Evolutionary conservation across 345 rosid species (phyloP).

Genomic region (Luvunga scandens): DNA sequence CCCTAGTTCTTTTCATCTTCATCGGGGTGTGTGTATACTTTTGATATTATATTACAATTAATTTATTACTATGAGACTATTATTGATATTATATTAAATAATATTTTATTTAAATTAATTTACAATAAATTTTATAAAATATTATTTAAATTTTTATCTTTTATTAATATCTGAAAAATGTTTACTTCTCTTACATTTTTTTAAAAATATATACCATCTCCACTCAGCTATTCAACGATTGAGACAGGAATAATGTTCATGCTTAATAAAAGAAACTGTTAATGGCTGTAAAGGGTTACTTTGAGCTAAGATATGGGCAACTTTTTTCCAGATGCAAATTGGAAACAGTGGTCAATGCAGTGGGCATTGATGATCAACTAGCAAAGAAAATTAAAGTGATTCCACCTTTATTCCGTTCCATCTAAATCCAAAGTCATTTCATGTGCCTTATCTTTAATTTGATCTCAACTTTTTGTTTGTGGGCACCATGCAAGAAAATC

Average conservation of each 20-base stretch:
- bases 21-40: too few species aligned
- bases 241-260: too few species aligned
- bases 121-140: too few species aligned
- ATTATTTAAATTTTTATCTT: rapidly evolving
- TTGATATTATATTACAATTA: too few species aligned
- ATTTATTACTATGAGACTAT: too few species aligned
- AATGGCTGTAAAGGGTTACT: neutral
- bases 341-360: neutral
- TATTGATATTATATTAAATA: too few species aligned
- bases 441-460: neutral
- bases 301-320: neutral
- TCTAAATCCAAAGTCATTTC: neutral
- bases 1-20: too few species aligned
- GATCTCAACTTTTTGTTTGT: neutral
- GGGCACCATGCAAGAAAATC: neutral
- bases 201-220: too few species aligned
- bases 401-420: neutral
- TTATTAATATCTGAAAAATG: rapidly evolving
- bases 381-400: neutral
- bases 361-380: neutral
- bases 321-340: neutral
- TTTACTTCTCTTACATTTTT: rapidly evolving
- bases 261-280: too few species aligned
- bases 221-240: too few species aligned
- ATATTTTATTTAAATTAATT: too few species aligned